phyloP scores from a whole-genome alignment of 345 rosid species.

The Adansonia digitata region DNA sequence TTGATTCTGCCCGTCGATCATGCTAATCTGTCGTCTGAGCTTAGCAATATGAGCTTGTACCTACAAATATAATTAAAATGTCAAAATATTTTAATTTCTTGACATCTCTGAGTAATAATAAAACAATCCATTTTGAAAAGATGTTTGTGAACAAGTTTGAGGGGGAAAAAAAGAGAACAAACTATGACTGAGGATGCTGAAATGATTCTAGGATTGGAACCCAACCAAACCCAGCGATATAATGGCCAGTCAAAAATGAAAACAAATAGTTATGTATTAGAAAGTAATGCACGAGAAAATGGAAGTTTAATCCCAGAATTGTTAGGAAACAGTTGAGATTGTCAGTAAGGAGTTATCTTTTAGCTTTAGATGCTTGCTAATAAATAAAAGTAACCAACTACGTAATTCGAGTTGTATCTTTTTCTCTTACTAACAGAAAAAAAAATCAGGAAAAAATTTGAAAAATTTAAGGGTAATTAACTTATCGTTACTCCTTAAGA shows the following conservation, averaged over 20 bases:
- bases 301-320: not conserved
- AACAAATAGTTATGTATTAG: too few relatives aligned
- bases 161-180: constrained; percentile 9
- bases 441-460: too few relatives aligned
- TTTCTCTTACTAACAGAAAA: too few relatives aligned
- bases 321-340: not conserved
- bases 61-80: constrained; percentile 25
- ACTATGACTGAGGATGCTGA: not conserved
- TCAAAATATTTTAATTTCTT: constrained; percentile 9
- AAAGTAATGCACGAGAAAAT: not conserved
- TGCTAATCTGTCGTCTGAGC: constrained; percentile 52
- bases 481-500: not conserved
- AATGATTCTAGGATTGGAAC: not conserved
- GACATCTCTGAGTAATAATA: not conserved
- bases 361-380: not conserved
- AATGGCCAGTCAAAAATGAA: not conserved
- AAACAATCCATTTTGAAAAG: not conserved
- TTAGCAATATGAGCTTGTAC: constrained; percentile 71
- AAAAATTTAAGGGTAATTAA: not conserved
- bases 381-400: too few relatives aligned
- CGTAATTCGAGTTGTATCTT: too few relatives aligned
- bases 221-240: not conserved
- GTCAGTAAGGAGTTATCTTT: not conserved
- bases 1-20: constrained; percentile 67
- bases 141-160: not conserved